Evolutionary conservation across 148 eudicot genomes (phyloP), one percentile per base, ranked within the genome.

Genomic region (Rhododendron molle): DNA sequence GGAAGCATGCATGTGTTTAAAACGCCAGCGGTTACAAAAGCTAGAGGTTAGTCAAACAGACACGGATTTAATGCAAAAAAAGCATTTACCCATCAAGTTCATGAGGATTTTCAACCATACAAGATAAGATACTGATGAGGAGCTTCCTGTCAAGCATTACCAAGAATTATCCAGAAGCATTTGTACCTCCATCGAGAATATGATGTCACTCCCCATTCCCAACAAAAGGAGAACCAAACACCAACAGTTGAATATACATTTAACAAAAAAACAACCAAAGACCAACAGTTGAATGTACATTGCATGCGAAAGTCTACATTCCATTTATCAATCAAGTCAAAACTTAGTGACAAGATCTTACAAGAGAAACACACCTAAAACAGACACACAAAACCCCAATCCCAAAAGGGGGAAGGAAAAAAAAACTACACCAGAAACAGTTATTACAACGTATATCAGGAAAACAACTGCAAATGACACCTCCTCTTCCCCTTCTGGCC

Each of bases 121-220:
- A 14, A 60, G 83, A 81, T 52, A 26, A 81, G 49, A 28, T 28
- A 38, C 44, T 44, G 52, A 43, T 47, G 20, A 83, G 85, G 83
- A 18, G 72, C 47, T 83, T 46, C 30, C 28, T 47, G 12, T 49
- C 62, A 20, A 83, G 65, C 65, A 72, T 46, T 69, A 72, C 58
- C 9, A 83, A 23, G 49, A 40, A 38, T 1, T 40, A 15, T 49
- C 54, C 14, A 50, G 44, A 81, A 32, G 79, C 4, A 14, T 49
- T 26, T 18, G 65, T 71, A 72, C 60, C 85, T 83, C 78, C 65
- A 83, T 32, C 71, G 56, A 74, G 80, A 84, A 54, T 46, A 83
- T 11, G 79, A 49, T 72, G 60, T 11, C 26, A 50, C 7, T 30
- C 79, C 40, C 56, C 85, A 50, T 74, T 34, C 23, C 28, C 80